A percentile compares a stretch with the other conserved stretches of the same genome.
These are phyloP conservation scores for Nemania serpens DNA, from an alignment of 2,329 filamentous ascomycete species.

Conservation along the genomic window DNA sequence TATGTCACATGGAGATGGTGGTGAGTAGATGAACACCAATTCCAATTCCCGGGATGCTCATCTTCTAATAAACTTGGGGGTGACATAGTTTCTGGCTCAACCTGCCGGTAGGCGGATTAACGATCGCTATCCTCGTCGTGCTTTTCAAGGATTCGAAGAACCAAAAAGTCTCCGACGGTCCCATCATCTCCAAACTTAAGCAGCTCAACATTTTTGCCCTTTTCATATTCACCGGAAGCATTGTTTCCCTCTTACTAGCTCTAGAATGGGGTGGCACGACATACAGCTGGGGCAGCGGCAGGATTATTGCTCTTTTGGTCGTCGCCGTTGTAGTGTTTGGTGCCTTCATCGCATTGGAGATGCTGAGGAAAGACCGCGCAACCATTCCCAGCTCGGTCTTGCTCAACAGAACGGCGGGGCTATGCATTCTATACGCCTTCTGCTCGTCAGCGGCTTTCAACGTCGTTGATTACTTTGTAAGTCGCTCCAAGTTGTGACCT, in stretches of 20 bases:
- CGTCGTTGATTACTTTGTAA: slow-evolving; percentile 23
- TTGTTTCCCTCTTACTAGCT: slow-evolving; percentile 35
- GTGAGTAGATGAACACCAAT: background rate
- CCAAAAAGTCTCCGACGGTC: slow-evolving; percentile 9
- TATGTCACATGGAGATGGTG: slow-evolving; percentile 18
- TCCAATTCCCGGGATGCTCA: background rate
- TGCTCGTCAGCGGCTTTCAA: slow-evolving; percentile 19
- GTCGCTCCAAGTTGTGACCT: background rate
- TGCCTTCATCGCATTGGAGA: slow-evolving; percentile 6
- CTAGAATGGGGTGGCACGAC: slow-evolving; percentile 36
- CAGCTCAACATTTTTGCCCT: slow-evolving; percentile 34
- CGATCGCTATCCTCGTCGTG: slow-evolving; percentile 20
- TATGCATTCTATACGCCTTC: slow-evolving; percentile 21
- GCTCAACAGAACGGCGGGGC: slow-evolving; percentile 17
- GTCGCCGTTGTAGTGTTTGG: slow-evolving; percentile 9
- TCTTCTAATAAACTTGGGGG: background rate
- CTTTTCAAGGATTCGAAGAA: slow-evolving; percentile 16
- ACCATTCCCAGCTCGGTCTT: slow-evolving; percentile 21
- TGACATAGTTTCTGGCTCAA: slow-evolving; percentile 25
- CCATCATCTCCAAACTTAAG: slow-evolving; percentile 19
- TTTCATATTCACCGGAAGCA: slow-evolving; percentile 30
- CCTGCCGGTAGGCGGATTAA: slow-evolving; percentile 19
- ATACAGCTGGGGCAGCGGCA: slow-evolving; percentile 23
- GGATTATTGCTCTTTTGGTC: slow-evolving; percentile 18
- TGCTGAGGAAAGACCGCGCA: slow-evolving; percentile 12